Conservation (phyloP, 805 yeast species). For the Cyberlindnera japonica region DNA sequence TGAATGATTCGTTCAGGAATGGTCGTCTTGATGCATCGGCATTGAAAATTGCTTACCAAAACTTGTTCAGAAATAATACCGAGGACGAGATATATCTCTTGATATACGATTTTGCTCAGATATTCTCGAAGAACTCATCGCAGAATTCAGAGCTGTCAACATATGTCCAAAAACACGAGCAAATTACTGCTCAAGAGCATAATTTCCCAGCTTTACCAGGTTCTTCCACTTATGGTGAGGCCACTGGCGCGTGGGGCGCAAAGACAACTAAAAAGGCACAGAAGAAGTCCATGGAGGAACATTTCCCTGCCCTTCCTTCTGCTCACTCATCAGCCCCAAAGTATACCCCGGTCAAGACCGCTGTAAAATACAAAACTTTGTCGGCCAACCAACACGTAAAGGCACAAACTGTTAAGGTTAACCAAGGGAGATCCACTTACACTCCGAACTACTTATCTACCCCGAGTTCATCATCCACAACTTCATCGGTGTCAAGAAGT, state of each 20-base stretch:
- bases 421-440: slow-evolving; percentile 16
- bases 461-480: slow-evolving; percentile 19
- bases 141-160: slow-evolving; percentile 38
- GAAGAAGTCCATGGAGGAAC: slow-evolving; percentile 12
- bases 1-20: slow-evolving; percentile 46
- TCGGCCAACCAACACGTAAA: slow-evolving; percentile 3
- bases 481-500: slow-evolving; percentile 18
- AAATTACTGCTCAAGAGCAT: slow-evolving; percentile 29
- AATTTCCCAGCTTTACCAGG: slow-evolving; percentile 50
- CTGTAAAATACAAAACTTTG: slow-evolving; percentile 21
- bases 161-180: slow-evolving; percentile 27
- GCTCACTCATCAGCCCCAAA: slow-evolving; percentile 9
- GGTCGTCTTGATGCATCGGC: slow-evolving; percentile 45
- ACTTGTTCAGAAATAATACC: slow-evolving; percentile 39
- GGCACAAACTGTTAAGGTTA: slow-evolving; percentile 15
- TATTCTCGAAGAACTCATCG: slow-evolving; percentile 45
- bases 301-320: slow-evolving; percentile 32
- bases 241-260: slow-evolving; percentile 18
- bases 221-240: slow-evolving; percentile 13
- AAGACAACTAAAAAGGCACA: slow-evolving; percentile 19
- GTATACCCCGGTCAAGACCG: slow-evolving; percentile 21
- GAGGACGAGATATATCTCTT: slow-evolving; percentile 54
- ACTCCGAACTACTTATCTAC: slow-evolving; percentile 31
- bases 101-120: slow-evolving; percentile 56
- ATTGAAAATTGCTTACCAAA: slow-evolving; percentile 43